Conservation (phyloP, 805 yeast species). For the Saturnispora saitoi region DNA sequence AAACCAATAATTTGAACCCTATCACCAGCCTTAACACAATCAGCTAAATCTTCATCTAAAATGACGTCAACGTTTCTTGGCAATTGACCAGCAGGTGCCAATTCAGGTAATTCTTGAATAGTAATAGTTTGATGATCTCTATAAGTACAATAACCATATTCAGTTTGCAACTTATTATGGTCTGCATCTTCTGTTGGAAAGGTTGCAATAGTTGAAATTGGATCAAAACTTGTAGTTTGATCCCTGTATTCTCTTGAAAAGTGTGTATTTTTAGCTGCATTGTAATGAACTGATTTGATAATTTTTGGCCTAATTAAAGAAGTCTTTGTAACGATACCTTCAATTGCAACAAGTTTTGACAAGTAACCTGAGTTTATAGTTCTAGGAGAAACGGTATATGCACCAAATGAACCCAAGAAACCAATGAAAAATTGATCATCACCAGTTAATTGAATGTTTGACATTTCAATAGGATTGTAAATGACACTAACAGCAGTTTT, state of each 20-base stretch:
- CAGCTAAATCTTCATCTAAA: slow-evolving; percentile 93
- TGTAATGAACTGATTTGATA: slow-evolving; percentile 85
- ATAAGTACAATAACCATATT: slow-evolving; percentile 87
- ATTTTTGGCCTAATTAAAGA: slow-evolving; percentile 91
- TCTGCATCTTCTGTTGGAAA: slow-evolving; percentile 92
- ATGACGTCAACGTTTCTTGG: slow-evolving; percentile 89
- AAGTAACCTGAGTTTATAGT: slow-evolving; percentile 69
- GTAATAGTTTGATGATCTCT: slow-evolving; percentile 91
- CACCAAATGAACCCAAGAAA: slow-evolving; percentile 87
- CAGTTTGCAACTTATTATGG: slow-evolving; percentile 81
- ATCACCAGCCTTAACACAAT: slow-evolving; percentile 90
- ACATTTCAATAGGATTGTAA: slow-evolving; percentile 51
- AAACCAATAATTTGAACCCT: slow-evolving; percentile 91
- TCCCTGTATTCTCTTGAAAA: slow-evolving; percentile 90
- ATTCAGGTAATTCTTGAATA: slow-evolving; percentile 95
- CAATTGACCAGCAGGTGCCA: slow-evolving; percentile 95
- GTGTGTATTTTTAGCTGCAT: slow-evolving; percentile 74
- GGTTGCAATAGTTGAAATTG: slow-evolving; percentile 71
- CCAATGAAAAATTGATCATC: slow-evolving; percentile 65
- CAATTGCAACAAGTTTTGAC: slow-evolving; percentile 77
- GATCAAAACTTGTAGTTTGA: slow-evolving; percentile 83
- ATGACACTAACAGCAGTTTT: slow-evolving; percentile 70
- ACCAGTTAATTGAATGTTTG: slow-evolving; percentile 44
- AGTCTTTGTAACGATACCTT: slow-evolving; percentile 92
- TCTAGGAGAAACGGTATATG: slow-evolving; percentile 79